Conservation (phyloP, 2,329 filamentous ascomycete species). For the Aspergillus sp. region DNA sequence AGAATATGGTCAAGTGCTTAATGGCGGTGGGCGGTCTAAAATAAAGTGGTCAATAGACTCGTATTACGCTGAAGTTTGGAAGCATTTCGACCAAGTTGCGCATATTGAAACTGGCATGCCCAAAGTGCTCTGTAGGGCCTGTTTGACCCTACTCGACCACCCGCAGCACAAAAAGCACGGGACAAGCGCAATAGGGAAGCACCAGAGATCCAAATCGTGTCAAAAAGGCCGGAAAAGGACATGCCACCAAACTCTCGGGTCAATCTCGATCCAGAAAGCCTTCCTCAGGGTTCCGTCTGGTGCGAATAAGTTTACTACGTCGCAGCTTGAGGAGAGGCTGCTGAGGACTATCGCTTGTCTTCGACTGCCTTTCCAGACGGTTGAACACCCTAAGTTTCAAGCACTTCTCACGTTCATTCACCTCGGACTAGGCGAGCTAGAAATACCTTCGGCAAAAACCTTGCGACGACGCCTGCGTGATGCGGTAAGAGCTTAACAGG, state of each 20-base stretch:
- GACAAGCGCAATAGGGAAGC: not conserved
- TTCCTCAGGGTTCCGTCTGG: not conserved
- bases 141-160: not conserved
- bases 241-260: not conserved
- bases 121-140: not conserved
- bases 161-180: not conserved
- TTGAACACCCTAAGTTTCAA: not conserved
- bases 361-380: not conserved
- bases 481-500: not conserved
- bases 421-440: not conserved
- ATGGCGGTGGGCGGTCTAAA: not conserved
- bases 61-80: not conserved
- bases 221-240: not conserved
- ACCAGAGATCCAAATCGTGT: not conserved
- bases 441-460: not conserved
- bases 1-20: not conserved
- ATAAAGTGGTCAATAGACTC: not conserved
- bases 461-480: not conserved
- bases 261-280: not conserved
- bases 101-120: not conserved
- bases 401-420: not conserved
- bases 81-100: not conserved
- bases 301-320: not conserved
- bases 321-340: not conserved
- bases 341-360: not conserved